These are phyloP conservation scores for Pichia sp. DNA, from an alignment of 1,139 yeast species.

Conservation along the genomic window DNA sequence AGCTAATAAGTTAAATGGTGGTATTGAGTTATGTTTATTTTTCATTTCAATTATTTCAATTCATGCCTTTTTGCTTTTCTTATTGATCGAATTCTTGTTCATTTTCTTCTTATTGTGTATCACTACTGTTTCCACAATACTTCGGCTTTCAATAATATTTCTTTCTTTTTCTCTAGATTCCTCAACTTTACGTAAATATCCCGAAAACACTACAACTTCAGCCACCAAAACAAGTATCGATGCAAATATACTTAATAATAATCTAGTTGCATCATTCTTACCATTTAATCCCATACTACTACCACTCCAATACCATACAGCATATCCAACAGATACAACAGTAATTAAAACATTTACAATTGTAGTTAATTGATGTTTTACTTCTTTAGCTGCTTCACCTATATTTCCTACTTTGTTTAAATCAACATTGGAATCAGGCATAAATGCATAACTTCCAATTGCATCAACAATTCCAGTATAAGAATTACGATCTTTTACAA, in stretches of 20 bases:
- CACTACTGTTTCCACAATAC: slow-evolving; percentile 37
- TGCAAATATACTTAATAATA: slow-evolving; percentile 63
- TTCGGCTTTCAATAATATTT: slow-evolving; percentile 52
- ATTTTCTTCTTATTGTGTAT: slow-evolving; percentile 10
- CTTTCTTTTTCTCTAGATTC: slow-evolving; percentile 60
- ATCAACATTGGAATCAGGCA: slow-evolving; percentile 28
- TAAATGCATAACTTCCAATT: slow-evolving; percentile 12
- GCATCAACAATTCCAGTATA: slow-evolving; percentile 18
- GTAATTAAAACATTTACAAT: slow-evolving; percentile 73
- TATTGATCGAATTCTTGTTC: no score
- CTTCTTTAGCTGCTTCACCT: slow-evolving; percentile 44
- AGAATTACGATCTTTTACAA: slow-evolving; percentile 24
- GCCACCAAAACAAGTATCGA: slow-evolving; percentile 74
- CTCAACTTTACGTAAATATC: slow-evolving; percentile 65
- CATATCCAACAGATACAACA: slow-evolving; percentile 77
- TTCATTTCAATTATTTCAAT: no score
- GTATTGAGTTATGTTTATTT: no score
- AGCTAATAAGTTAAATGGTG: no score
- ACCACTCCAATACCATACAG: slow-evolving; percentile 91
- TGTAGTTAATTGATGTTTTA: slow-evolving; percentile 76
- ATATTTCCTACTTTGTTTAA: slow-evolving; percentile 2
- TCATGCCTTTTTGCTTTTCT: no score
- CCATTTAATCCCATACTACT: slow-evolving; percentile 45
- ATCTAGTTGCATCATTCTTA: slow-evolving; percentile 34
- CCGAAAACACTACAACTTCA: slow-evolving; percentile 83